phyloP scores from a whole-genome alignment of 805 yeast genomes.

The Spathaspora hagerdaliae region DNA sequence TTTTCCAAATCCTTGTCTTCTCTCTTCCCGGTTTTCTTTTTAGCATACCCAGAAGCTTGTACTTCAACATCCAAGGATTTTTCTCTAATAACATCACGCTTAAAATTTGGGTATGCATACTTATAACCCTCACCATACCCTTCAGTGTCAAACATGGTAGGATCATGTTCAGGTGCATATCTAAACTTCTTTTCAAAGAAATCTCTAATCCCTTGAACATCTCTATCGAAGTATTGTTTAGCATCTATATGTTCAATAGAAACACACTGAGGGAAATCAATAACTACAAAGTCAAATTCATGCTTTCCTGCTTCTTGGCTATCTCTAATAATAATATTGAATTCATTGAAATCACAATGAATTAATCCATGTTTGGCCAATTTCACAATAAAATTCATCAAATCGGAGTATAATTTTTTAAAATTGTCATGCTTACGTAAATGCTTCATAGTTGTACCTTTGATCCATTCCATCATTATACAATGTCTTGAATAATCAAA shows the following conservation, averaged over 20 bases:
- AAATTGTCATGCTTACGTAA: constrained; percentile 67
- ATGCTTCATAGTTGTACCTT: constrained; percentile 88
- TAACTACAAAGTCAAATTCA: constrained; percentile 77
- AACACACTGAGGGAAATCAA: constrained; percentile 98
- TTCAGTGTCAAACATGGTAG: constrained; percentile 69
- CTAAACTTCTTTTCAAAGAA: constrained; percentile 78
- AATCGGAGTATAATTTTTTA: constrained; percentile 69
- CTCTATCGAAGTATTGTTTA: constrained; percentile 81
- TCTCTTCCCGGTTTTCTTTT: constrained; percentile 24
- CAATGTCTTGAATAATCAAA: constrained; percentile 88
- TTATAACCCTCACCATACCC: constrained; percentile 80
- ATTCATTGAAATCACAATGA: constrained; percentile 97
- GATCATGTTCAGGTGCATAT: constrained; percentile 65
- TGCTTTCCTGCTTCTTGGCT: constrained; percentile 44
- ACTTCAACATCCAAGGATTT: constrained; percentile 79
- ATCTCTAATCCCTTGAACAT: constrained; percentile 81
- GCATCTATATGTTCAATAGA: constrained; percentile 91
- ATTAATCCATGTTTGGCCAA: constrained; percentile 86
- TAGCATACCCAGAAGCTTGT: constrained; percentile 82
- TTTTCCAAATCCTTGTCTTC: constrained; percentile 66
- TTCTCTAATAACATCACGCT: constrained; percentile 66
- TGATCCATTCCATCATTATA: constrained; percentile 86
- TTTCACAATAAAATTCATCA: constrained; percentile 82
- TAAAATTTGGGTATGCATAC: constrained; percentile 74
- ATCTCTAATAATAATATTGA: constrained; percentile 83